A percentile compares a stretch with the other conserved stretches of the same genome.
phyloP scores from a whole-genome alignment of 306 rosid species.

The Pueraria montana region DNA sequence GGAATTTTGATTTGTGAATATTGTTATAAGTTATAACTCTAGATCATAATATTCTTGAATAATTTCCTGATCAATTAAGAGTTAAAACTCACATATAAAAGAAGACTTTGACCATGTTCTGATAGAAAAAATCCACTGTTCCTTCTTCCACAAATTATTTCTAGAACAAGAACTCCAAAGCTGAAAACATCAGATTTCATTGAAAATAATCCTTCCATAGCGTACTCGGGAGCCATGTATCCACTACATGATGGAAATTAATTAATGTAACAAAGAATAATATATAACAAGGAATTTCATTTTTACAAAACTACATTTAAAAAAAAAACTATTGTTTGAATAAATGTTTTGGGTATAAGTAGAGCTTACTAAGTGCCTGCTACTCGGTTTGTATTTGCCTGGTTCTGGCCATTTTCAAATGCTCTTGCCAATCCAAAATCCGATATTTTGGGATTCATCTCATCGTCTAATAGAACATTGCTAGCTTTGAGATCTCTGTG shows the following conservation, averaged over 20 bases:
- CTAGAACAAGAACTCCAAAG: constrained; percentile 15
- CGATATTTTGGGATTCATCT: constrained; percentile 58
- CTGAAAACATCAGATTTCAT: constrained; percentile 18
- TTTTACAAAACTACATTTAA: neutral
- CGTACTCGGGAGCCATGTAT: constrained; percentile 12
- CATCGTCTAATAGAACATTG: constrained; percentile 54
- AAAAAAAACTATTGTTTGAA: neutral
- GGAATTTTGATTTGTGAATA: neutral
- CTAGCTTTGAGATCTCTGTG: constrained; percentile 59
- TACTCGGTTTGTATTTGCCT: constrained; percentile 51
- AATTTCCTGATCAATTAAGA: neutral
- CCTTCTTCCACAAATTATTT: neutral
- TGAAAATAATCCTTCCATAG: constrained; percentile 1
- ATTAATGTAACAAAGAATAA: neutral
- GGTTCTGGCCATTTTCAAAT: constrained; percentile 45
- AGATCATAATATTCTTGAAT: neutral
- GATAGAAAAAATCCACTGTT: neutral
- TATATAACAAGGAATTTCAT: neutral
- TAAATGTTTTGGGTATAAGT: too few relatives aligned
- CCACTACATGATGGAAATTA: neutral
- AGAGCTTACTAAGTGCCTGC: constrained; percentile 57
- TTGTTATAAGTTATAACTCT: neutral
- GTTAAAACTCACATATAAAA: constrained; percentile 11
- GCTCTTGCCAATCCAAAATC: constrained; percentile 61
- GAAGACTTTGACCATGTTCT: neutral